Base-by-base conservation (phyloP, 768 basidiomycete genomes). In the Amyloporia xantha region DNA sequence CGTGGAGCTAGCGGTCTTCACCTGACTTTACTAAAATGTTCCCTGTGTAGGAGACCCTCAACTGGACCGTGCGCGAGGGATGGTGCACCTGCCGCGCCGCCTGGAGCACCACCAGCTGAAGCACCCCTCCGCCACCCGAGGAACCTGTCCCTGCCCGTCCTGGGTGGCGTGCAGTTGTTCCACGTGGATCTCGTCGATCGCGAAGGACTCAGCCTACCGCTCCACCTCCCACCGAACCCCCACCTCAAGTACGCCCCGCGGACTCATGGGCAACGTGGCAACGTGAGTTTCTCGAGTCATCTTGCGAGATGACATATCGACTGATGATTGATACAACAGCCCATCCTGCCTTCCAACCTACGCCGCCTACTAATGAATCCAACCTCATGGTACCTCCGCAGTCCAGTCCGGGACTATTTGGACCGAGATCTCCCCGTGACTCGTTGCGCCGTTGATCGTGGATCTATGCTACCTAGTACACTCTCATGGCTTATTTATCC, bases 391-490 rank as follows among this genome's bases (percentile, higher is more conserved):
- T 84, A 20, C 82, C 84, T 24, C 75, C 74, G 10, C 69, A 67
- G 41, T 66, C 68, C 33, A 81, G 76, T 49, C 82, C 80, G 37
- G 86, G 87, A 25, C 65, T 91, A 52, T 91, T 91, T 59, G 89
- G 89, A 26, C 86, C 88, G 36, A 73, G 84, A 35, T 80, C 84
- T n/a, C 83, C 81, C 10, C 68, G 73, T 45, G 66, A 66, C 26
- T 44, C 44, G 17, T 7, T 45, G 6, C 28, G 21, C n/a, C 44
- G 44, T 7, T 36, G 30, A 45, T 27, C n/a, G 33, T 10, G 10
- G 33, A 39, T 10, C 19, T 39, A 39, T 21, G 6, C 9, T 39
- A 9, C 17, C 7, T 9, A 10, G 7, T 10, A 6, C 9, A 39
- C 9, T 19, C 19, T 19, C 9, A 7, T 6, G 38, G 19, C 38